Evolutionary conservation across 2,329 filamentous ascomycete genomes (phyloP).

Genomic region (Alternaria consortialis): DNA sequence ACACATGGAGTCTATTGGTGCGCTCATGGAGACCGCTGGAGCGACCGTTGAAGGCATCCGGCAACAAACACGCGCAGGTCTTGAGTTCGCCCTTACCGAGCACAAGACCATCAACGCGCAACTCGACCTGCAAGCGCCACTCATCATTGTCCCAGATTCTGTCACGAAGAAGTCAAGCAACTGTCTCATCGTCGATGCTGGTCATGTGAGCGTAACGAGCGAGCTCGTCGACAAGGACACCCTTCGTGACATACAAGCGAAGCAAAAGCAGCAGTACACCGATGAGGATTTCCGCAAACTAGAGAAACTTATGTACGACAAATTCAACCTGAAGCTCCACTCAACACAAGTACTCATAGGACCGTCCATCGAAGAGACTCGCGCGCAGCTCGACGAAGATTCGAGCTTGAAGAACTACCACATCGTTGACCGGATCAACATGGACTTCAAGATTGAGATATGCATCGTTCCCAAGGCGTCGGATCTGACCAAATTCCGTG

Average conservation of each 20-base stretch:
- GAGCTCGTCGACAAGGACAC: conserved; percentile 93
- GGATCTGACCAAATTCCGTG: conserved; percentile 87
- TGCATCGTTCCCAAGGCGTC: conserved; percentile 97
- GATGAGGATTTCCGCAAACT: conserved; percentile 88
- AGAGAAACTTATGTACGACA: conserved; percentile 96
- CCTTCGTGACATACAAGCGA: conserved; percentile 86
- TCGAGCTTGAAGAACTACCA: conserved; percentile 78
- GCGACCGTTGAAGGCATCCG: conserved; percentile 94
- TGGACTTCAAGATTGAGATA: conserved; percentile 94
- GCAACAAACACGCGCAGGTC: conserved; percentile 92
- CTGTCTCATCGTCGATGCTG: conserved; percentile 93
- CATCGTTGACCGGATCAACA: conserved; percentile 95
- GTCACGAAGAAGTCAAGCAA: conserved; percentile 82
- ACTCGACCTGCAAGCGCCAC: conserved; percentile 90
- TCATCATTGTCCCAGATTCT: conserved; percentile 95
- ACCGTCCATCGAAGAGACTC: conserved; percentile 89
- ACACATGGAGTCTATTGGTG: conserved; percentile 98
- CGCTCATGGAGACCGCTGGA: conserved; percentile 93
- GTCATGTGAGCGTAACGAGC: conserved; percentile 93
- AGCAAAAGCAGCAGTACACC: conserved; percentile 86
- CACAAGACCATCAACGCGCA: conserved; percentile 98
- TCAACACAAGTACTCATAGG: conserved; percentile 96
- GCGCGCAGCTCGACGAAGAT: conserved; percentile 76
- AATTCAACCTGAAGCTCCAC: conserved; percentile 89
- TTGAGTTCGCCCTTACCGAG: conserved; percentile 96